Conservation (phyloP, 768 basidiomycete species). For the Psilocybe tampanensis region DNA sequence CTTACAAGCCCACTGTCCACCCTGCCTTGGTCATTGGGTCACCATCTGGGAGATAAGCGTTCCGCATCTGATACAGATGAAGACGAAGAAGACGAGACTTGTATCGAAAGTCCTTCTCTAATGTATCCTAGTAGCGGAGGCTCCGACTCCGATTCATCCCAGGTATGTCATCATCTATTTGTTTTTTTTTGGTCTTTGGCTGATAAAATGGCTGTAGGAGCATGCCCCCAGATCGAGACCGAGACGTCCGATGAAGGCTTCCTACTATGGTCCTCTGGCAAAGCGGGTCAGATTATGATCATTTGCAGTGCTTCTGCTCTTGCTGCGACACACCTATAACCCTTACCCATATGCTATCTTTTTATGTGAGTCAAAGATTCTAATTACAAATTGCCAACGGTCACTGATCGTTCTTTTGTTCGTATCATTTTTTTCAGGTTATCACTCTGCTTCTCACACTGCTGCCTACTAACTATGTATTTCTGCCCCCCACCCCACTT, state of each 20-base stretch:
- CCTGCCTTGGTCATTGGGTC: conserved; percentile 10
- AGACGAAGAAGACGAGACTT: conserved; percentile 20
- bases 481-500: background rate
- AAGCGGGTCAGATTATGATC: conserved; percentile 21
- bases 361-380: background rate
- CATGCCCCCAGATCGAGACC: conserved; percentile 15
- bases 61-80: conserved; percentile 23
- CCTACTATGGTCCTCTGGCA: conserved; percentile 18
- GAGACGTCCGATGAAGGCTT: conserved; percentile 16
- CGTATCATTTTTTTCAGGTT: background rate
- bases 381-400: no score
- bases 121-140: conserved; percentile 20
- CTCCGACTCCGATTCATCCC: conserved; percentile 26
- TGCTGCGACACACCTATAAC: background rate
- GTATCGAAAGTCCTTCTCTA: conserved; percentile 12
- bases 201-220: conserved; percentile 9
- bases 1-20: conserved; percentile 6
- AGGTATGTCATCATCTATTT: conserved; percentile 12
- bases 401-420: no score
- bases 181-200: background rate
- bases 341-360: conserved; percentile 9
- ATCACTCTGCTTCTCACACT: background rate
- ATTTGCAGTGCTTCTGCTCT: background rate
- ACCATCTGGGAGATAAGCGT: conserved; percentile 24
- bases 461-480: background rate